phyloP scores from a whole-genome alignment of 345 rosid species.

The Euphorbia peplus region DNA sequence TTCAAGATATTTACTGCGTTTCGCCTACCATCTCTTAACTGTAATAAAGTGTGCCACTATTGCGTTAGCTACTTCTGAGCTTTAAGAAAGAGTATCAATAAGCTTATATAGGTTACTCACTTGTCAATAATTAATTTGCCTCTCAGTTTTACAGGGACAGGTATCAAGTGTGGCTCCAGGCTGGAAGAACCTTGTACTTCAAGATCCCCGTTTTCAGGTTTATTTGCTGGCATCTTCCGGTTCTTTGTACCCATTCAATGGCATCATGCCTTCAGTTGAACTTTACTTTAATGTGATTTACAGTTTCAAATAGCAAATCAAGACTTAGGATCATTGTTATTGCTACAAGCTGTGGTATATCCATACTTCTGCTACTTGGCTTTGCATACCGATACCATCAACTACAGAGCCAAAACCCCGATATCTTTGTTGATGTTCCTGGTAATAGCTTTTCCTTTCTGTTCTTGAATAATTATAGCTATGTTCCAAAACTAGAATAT shows the following conservation, averaged over 20 bases:
- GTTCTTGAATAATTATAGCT: background rate
- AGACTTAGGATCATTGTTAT: conserved; percentile 50
- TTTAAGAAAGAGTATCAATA: too few species aligned
- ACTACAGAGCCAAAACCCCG: conserved; percentile 39
- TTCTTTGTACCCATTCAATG: background rate
- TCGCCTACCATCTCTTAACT: too few species aligned
- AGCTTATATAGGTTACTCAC: background rate
- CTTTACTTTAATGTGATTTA: conserved; percentile 12
- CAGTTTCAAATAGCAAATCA: conserved; percentile 57
- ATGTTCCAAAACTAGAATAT: background rate
- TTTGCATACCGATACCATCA: conserved; percentile 47
- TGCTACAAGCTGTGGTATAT: conserved; percentile 54
- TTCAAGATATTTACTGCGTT: too few species aligned
- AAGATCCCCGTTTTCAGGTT: conserved; percentile 56
- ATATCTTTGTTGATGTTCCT: conserved; percentile 68
- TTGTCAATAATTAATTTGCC: conserved; percentile 1
- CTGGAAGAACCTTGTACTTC: conserved; percentile 69
- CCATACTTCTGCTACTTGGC: conserved; percentile 42
- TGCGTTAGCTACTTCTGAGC: too few species aligned
- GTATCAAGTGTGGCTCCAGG: conserved; percentile 63
- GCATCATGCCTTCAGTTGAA: background rate
- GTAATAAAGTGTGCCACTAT: too few species aligned
- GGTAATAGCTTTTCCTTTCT: conserved; percentile 34
- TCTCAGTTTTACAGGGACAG: conserved; percentile 69
- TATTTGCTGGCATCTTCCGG: background rate